Percentiles rank a stretch among this genome's conserved stretches.
Conservation (phyloP, 805 yeast species). For the Monosporozyma servazzii region DNA sequence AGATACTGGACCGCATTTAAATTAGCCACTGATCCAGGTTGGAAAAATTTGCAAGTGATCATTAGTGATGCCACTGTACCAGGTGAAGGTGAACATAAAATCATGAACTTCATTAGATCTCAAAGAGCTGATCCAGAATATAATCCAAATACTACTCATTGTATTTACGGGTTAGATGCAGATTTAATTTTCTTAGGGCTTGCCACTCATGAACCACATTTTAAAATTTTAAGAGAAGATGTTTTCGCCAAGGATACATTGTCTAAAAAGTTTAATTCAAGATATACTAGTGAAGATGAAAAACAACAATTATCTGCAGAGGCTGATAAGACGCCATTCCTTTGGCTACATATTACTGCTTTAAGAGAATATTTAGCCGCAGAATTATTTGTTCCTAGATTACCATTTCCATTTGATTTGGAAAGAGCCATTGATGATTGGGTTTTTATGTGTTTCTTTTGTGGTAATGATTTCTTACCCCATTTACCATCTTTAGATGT, state of each 20-base stretch:
- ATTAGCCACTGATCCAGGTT: constrained; percentile 80
- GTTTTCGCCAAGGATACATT: constrained; percentile 69
- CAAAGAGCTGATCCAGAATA: constrained; percentile 82
- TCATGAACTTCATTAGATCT: constrained; percentile 89
- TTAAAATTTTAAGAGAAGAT: constrained; percentile 87
- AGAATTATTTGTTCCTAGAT: constrained; percentile 63
- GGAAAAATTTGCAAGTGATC: constrained; percentile 83
- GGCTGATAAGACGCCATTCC: constrained; percentile 52
- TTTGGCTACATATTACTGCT: constrained; percentile 87
- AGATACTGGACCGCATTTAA: constrained; percentile 91
- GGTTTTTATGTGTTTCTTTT: constrained; percentile 97
- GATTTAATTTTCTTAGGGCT: constrained; percentile 91
- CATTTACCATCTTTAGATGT: constrained; percentile 92
- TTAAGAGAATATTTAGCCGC: constrained; percentile 79
- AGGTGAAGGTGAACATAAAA: constrained; percentile 98
- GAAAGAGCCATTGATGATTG: constrained; percentile 98
- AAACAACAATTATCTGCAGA: constrained; percentile 45
- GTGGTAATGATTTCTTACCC: constrained; percentile 97
- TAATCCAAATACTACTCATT: constrained; percentile 89
- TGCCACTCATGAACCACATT: constrained; percentile 97
- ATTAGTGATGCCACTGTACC: constrained; percentile 96
- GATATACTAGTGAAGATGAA: background rate
- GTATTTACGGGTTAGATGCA: constrained; percentile 96
- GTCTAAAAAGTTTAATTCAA: constrained; percentile 9
- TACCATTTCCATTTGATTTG: constrained; percentile 69